phyloP scores from a whole-genome alignment of 23 red algal genomes.

The Chondrus crispus region DNA sequence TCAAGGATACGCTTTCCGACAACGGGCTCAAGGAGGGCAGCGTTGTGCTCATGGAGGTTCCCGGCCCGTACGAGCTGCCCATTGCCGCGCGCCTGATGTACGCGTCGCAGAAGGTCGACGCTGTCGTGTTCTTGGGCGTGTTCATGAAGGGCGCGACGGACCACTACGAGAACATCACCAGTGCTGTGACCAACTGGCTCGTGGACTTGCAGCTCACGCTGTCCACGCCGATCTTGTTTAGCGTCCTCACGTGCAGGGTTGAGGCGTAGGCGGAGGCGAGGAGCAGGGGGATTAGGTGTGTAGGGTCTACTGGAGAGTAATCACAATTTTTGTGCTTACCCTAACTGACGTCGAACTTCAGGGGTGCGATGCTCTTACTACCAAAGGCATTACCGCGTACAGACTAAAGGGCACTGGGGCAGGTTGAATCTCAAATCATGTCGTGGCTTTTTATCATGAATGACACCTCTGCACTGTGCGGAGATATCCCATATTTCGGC shows the following conservation, averaged over 20 bases:
- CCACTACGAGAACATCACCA: slow-evolving; percentile 84
- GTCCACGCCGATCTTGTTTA: slow-evolving; percentile 75
- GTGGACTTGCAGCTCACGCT: slow-evolving; percentile 81
- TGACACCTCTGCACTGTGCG: no score
- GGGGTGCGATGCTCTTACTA: no score
- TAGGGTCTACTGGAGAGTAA: no score
- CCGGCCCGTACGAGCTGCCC: slow-evolving; percentile 87
- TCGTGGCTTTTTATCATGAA: no score
- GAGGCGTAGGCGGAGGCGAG: slow-evolving; percentile 76
- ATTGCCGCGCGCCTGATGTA: slow-evolving; percentile 84
- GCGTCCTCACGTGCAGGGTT: slow-evolving; percentile 81
- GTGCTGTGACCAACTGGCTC: slow-evolving; percentile 54
- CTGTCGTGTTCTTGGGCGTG: slow-evolving; percentile 61
- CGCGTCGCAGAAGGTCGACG: slow-evolving; percentile 85
- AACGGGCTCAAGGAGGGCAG: slow-evolving; percentile 34
- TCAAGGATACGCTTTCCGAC: slow-evolving; percentile 38
- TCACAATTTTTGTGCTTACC: no score
- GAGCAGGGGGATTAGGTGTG: slow-evolving; percentile 55
- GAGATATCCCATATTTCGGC: no score
- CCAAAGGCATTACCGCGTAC: no score
- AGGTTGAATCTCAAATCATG: no score
- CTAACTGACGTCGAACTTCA: no score
- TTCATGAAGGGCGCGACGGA: slow-evolving; percentile 95
- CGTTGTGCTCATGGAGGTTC: slow-evolving; percentile 83
- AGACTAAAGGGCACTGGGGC: no score